Percentiles rank a stretch among this genome's conserved stretches.
Evolutionary conservation across 768 basidiomycete species (phyloP).

Genomic region (Auricularia sp.): DNA sequence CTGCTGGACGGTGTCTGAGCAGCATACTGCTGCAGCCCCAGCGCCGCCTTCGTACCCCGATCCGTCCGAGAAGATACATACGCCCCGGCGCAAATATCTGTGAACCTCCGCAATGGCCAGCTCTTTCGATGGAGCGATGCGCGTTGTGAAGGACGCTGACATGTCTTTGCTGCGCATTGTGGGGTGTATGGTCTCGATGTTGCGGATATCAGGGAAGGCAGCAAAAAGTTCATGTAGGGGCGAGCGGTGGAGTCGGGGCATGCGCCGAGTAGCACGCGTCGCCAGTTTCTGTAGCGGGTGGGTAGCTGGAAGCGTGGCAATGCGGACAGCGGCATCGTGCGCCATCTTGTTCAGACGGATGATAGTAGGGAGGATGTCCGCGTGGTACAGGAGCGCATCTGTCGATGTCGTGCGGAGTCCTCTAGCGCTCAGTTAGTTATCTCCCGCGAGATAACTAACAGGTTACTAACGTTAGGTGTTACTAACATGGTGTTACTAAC

Average conservation of each 20-base stretch:
- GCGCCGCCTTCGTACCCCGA: not conserved
- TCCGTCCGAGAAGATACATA: constrained; percentile 3
- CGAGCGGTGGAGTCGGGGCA: not conserved
- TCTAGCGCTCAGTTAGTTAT: not conserved
- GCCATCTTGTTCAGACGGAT: not conserved
- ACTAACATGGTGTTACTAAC: too few relatives aligned
- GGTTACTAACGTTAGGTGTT: too few relatives aligned
- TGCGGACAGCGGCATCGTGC: not conserved
- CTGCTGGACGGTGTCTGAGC: too few relatives aligned
- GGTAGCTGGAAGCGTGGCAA: not conserved
- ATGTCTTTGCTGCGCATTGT: not conserved
- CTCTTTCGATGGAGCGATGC: constrained; percentile 1
- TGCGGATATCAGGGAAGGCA: not conserved
- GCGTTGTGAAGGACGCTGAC: not conserved
- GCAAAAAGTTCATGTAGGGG: constrained; percentile 1
- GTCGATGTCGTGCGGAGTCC: constrained; percentile 3
- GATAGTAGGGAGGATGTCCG: constrained; percentile 1
- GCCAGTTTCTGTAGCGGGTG: not conserved
- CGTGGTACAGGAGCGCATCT: not conserved
- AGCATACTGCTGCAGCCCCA: too few relatives aligned
- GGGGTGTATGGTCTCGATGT: constrained; percentile 1
- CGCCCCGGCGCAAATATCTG: too few relatives aligned
- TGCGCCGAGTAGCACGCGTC: not conserved
- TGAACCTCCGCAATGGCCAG: not conserved
- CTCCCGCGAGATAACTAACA: too few relatives aligned